phyloP scores from a whole-genome alignment of 2,329 filamentous ascomycete species.

The Colletotrichum lini region DNA sequence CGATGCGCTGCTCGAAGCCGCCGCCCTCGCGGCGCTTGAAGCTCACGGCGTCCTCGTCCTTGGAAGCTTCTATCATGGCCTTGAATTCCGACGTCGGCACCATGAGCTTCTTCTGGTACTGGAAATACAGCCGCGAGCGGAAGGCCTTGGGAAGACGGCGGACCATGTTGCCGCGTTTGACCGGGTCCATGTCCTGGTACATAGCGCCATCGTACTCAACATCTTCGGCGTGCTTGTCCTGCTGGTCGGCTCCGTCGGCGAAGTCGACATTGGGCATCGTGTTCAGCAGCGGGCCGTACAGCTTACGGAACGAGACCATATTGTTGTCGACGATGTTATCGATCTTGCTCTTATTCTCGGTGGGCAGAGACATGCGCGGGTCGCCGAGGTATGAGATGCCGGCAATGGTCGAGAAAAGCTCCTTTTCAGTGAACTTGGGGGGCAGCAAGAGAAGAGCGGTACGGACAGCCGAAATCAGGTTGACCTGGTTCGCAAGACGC shows the following conservation, averaged over 20 bases:
- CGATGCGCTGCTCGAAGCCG: constrained; percentile 89
- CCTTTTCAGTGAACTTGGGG: constrained; percentile 84
- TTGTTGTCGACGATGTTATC: constrained; percentile 95
- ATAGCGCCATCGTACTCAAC: constrained; percentile 76
- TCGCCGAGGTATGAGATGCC: constrained; percentile 95
- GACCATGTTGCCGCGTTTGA: constrained; percentile 96
- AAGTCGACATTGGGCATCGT: constrained; percentile 92
- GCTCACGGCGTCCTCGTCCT: constrained; percentile 76
- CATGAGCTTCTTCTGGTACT: constrained; percentile 91
- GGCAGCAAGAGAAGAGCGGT: constrained; percentile 91
- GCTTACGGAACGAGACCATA: constrained; percentile 88
- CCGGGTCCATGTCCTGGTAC: constrained; percentile 91
- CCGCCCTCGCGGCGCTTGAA: constrained; percentile 84
- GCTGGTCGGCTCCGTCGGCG: constrained; percentile 69
- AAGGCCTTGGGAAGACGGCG: constrained; percentile 89
- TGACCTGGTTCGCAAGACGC: constrained; percentile 94
- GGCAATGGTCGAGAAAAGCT: constrained; percentile 92
- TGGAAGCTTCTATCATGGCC: constrained; percentile 83
- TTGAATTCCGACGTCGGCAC: constrained; percentile 89
- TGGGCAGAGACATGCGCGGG: constrained; percentile 92
- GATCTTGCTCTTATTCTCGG: constrained; percentile 93
- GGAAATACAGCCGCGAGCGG: constrained; percentile 91
- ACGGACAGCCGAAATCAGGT: constrained; percentile 91
- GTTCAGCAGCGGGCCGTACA: constrained; percentile 91
- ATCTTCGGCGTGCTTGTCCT: constrained; percentile 63